Base-by-base conservation (phyloP, 2,329 filamentous ascomycete species). In the Epichloe bromicola region DNA sequence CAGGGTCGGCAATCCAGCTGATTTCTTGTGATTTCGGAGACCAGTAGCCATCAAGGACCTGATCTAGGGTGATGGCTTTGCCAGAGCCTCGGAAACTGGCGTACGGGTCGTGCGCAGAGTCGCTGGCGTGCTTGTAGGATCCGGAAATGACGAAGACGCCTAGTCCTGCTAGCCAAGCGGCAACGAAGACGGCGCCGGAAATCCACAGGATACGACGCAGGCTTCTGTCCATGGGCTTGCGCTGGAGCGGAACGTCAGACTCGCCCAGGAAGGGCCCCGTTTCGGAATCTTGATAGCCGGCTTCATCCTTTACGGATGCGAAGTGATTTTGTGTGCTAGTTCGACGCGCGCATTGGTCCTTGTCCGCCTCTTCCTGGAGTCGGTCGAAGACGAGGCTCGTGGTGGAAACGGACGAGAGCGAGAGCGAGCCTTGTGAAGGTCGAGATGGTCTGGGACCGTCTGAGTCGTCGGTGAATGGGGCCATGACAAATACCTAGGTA, bases 321-420 rank as follows among this genome's bases (percentile, higher is more conserved):
- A 61, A 8, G n/a, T 20, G 54, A 57, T 48, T 59, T 37, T 48
- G 55, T 37, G 45, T 39, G 41, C 53, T 48, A 53, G 49, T 58
- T 51, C 38, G 58, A 58, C 46, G 56, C 46, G 33, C 36, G 10
- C 20, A 51, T 2, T 52, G 49, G 17, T 61, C 57, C 59, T 68
- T 67, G 52, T 70, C 66, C 52, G 57, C 61, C 64, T 73, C 63
- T 62, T 86, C 82, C 59, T 79, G 76, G 57, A 91, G 76, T 55
- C 84, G 80, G 57, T 93, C 86, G 63, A 93, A 86, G 50, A 93
- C 80, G 14, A 93, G 74, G 59, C 87, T 91, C 4, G 85, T 89
- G 11, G 87, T 91, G 36, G 87, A 93, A n/a, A 82, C 82, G 40
- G 84, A 85, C n/a, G 85, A 87, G 44, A 79, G 66, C 3, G 86